Evolutionary conservation across 2,329 filamentous ascomycete species (phyloP).

Genomic region (Ophidiomyces ophidiicola): DNA sequence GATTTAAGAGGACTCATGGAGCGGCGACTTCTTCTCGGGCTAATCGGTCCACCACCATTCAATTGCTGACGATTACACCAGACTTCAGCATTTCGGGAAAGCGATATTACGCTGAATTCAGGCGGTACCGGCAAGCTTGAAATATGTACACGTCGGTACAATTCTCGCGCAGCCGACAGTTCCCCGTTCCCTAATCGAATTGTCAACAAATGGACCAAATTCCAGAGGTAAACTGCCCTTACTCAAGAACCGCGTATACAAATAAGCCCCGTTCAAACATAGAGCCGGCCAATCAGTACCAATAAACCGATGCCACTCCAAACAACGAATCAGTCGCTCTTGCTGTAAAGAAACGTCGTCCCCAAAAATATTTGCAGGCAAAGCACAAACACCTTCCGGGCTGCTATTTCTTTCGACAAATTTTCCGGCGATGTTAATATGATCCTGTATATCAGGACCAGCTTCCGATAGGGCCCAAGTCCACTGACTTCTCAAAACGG

Average conservation of each 20-base stretch:
- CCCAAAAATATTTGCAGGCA: constrained; percentile 56
- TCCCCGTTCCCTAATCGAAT: constrained; percentile 14
- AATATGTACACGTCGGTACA: constrained; percentile 41
- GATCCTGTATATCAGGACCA: constrained; percentile 24
- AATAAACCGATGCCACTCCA: constrained; percentile 75
- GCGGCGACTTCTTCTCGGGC: constrained; percentile 24
- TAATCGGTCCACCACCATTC: constrained; percentile 21
- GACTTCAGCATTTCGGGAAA: constrained; percentile 20
- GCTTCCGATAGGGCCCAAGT: constrained; percentile 29
- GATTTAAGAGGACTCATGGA: constrained; percentile 17
- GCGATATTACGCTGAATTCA: constrained; percentile 27
- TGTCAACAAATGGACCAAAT: too few species aligned
- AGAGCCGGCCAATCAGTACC: constrained; percentile 60
- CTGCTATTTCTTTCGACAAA: constrained; percentile 39
- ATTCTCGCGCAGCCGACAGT: constrained; percentile 44
- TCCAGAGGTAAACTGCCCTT: constrained; percentile 43
- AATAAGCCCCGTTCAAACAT: constrained; percentile 53
- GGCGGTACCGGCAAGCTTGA: constrained; percentile 32
- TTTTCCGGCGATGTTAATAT: constrained; percentile 31
- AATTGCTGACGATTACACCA: constrained; percentile 19
- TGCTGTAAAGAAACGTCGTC: constrained; percentile 47
- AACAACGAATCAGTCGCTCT: constrained; percentile 62
- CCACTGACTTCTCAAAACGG: constrained; percentile 61
- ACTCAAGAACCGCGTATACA: constrained; percentile 80
- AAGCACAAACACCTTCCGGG: constrained; percentile 50